These are phyloP conservation scores for Stenogyne calaminthoides DNA, from an alignment of 305 asterid genomes.

Conservation along the genomic window DNA sequence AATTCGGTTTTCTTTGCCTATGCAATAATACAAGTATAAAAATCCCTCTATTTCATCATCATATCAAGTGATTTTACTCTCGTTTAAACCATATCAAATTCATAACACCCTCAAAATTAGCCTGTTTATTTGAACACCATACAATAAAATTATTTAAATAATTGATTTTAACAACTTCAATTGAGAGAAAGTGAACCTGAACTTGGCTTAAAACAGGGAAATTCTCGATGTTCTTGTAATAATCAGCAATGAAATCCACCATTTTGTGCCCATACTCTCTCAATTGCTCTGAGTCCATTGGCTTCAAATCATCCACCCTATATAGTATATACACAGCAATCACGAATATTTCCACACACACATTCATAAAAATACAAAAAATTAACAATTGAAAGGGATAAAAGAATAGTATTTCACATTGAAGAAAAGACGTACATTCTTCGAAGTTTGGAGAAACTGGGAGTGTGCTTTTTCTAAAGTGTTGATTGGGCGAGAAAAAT, in stretches of 20 bases:
- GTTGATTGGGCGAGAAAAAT: background rate
- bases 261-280: slow-evolving; percentile 84
- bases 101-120: background rate
- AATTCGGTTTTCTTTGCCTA: background rate
- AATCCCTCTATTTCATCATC: background rate
- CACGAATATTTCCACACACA: background rate
- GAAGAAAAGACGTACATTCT: slow-evolving; percentile 27
- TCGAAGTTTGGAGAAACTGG: slow-evolving; percentile 10
- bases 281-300: slow-evolving; percentile 91
- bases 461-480: background rate
- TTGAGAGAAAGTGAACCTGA: slow-evolving; percentile 46
- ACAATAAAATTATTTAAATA: background rate
- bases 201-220: slow-evolving; percentile 97
- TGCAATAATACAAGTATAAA: background rate
- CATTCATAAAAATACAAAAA: background rate
- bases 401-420: background rate
- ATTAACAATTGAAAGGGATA: background rate
- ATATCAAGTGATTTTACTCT: background rate
- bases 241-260: slow-evolving; percentile 98
- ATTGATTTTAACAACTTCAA: background rate
- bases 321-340: slow-evolving; percentile 29
- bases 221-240: slow-evolving; percentile 76
- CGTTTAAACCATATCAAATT: background rate
- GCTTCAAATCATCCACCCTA: slow-evolving; percentile 78
- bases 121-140: background rate